phyloP scores from a whole-genome alignment of 371 early-diverging fungal genomes.

The Mucor lusitanicus region DNA sequence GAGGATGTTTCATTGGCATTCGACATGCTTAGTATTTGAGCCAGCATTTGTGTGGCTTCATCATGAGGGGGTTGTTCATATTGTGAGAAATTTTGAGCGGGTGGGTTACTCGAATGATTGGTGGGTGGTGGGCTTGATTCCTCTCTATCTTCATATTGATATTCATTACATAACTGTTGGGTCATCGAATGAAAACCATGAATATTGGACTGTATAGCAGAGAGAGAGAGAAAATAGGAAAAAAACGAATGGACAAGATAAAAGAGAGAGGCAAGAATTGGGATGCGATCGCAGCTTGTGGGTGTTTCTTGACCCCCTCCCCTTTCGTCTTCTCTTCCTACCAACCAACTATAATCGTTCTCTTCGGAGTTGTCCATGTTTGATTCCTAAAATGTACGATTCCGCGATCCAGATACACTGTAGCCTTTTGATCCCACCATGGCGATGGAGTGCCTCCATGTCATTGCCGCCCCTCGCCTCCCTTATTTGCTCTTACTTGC shows the following conservation, averaged over 20 bases:
- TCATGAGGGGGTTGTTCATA: neutral
- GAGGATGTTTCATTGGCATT: neutral
- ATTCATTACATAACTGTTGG: conserved; percentile 21
- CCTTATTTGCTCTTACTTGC: neutral
- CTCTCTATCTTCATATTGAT: conserved; percentile 8
- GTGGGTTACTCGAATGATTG: neutral
- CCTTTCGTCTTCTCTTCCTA: neutral
- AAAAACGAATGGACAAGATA: neutral
- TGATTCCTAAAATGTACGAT: neutral
- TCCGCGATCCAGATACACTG: neutral
- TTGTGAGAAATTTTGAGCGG: neutral
- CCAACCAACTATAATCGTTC: neutral
- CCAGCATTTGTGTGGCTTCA: conserved; percentile 15
- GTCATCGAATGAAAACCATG: conserved; percentile 19
- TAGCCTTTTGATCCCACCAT: neutral
- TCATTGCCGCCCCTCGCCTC: neutral
- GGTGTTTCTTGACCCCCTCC: neutral
- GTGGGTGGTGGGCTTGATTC: conserved; percentile 6
- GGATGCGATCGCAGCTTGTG: neutral
- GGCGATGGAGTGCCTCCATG: neutral
- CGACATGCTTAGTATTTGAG: conserved; percentile 14
- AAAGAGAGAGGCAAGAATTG: neutral
- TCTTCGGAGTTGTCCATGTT: conserved; percentile 4
- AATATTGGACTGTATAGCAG: neutral
- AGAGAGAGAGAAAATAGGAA: neutral